These are phyloP conservation scores for Cercospora citrullina DNA, from an alignment of 2,329 filamentous ascomycete genomes.

Conservation along the genomic window DNA sequence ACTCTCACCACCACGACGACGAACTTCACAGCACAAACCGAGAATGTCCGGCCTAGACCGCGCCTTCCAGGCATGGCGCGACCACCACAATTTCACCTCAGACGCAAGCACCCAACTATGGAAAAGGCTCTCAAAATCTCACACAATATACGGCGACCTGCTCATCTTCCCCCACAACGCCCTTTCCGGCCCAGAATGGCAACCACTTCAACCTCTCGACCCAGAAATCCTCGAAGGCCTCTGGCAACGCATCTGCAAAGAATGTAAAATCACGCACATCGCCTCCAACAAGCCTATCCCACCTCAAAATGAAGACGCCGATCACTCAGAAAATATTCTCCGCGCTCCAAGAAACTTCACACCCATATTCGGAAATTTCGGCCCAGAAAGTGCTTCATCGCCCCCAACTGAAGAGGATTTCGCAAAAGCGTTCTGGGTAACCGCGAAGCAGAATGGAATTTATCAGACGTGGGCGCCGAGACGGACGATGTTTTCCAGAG, in stretches of 20 bases:
- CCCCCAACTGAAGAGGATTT: constrained; percentile 56
- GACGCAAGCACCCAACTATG: background rate
- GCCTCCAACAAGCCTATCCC: constrained; percentile 61
- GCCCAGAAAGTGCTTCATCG: constrained; percentile 45
- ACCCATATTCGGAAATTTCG: constrained; percentile 74
- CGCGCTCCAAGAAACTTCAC: constrained; percentile 70
- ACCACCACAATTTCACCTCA: background rate
- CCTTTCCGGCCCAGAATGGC: constrained; percentile 43
- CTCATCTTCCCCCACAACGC: constrained; percentile 56
- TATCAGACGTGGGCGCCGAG: constrained; percentile 81
- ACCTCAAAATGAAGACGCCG: constrained; percentile 8
- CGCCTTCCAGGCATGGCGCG: constrained; percentile 24
- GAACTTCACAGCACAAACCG: background rate
- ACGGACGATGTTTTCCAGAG: constrained; percentile 92
- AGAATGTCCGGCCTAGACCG: constrained; percentile 21
- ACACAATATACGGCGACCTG: constrained; percentile 59
- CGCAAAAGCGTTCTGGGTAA: constrained; percentile 71
- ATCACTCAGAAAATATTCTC: constrained; percentile 59
- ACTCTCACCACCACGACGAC: background rate
- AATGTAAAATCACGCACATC: constrained; percentile 56
- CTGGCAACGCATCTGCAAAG: constrained; percentile 44
- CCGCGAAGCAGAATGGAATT: constrained; percentile 72
- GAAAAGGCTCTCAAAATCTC: constrained; percentile 40
- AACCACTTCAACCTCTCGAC: constrained; percentile 37
- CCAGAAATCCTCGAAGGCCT: constrained; percentile 39